Evolutionary conservation across 345 rosid genomes (phyloP).

Genomic region (Luvunga scandens): DNA sequence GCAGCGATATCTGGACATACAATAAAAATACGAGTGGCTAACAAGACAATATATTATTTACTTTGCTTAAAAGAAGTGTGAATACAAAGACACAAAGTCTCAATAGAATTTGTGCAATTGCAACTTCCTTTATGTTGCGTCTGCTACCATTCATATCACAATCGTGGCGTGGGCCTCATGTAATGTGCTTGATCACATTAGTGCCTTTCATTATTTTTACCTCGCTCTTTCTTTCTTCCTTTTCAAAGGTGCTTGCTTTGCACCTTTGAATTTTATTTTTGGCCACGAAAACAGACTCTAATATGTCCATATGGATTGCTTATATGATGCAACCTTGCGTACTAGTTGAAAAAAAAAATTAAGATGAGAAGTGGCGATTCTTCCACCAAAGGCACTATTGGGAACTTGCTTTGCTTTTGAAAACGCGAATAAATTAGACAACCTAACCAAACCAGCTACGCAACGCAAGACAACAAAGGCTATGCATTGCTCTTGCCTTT

Average conservation of each 20-base stretch:
- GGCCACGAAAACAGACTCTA: not conserved
- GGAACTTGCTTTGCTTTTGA: constrained; percentile 15
- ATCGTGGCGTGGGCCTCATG: constrained; percentile 36
- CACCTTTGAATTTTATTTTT: constrained; percentile 6
- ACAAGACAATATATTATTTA: not conserved
- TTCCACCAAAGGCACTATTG: constrained; percentile 26
- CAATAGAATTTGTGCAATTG: constrained; percentile 12
- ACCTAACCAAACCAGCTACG: not conserved
- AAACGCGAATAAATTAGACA: constrained; percentile 10
- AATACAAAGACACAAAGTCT: constrained; percentile 16
- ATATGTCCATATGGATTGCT: constrained; percentile 10
- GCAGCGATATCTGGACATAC: not conserved
- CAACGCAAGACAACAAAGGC: constrained; percentile 1
- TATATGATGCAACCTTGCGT: not conserved
- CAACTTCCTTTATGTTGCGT: constrained; percentile 7
- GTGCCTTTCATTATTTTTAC: not conserved
- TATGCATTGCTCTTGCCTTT: not conserved
- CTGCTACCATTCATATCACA: constrained; percentile 21
- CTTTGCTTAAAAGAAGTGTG: constrained; percentile 38
- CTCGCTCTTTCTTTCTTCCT: not conserved
- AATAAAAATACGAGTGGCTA: not conserved
- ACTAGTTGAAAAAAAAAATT: not conserved
- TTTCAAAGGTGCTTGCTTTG: constrained; percentile 21
- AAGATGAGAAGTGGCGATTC: constrained; percentile 28
- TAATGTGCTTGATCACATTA: not conserved